A percentile compares a stretch with the other conserved stretches of the same genome.
These are phyloP conservation scores for Casuarina glauca DNA, from an alignment of 306 rosid genomes.

Conservation along the genomic window DNA sequence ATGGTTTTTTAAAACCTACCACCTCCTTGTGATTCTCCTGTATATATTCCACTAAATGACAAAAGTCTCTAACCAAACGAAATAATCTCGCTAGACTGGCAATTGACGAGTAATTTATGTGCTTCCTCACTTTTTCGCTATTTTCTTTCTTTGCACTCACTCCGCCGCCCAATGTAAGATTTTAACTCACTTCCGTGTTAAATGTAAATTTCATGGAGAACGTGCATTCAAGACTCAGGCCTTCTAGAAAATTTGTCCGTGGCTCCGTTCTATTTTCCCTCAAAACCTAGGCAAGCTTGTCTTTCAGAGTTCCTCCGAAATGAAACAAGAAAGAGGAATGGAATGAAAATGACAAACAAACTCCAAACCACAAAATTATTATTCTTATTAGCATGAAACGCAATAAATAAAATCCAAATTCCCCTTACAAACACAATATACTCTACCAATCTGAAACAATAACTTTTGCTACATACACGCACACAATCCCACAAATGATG, in stretches of 20 bases:
- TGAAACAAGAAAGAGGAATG: too few relatives aligned
- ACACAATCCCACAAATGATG: slow-evolving; percentile 37
- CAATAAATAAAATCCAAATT: slow-evolving; percentile 10
- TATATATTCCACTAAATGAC: slow-evolving; percentile 16
- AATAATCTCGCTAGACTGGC: background rate
- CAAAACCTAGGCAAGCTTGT: too few relatives aligned
- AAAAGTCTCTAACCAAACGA: background rate
- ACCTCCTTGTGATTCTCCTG: slow-evolving; percentile 10
- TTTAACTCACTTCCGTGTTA: too few relatives aligned
- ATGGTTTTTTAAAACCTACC: slow-evolving; percentile 27
- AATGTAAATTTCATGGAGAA: too few relatives aligned
- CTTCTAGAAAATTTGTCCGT: too few relatives aligned
- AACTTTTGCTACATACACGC: slow-evolving; percentile 16
- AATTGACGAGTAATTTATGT: background rate
- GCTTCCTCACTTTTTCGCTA: too few relatives aligned
- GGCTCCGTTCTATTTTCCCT: too few relatives aligned
- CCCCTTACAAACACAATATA: slow-evolving; percentile 14
- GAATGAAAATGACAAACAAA: too few relatives aligned
- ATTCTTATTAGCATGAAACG: background rate
- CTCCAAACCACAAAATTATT: background rate
- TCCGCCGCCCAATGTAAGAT: too few relatives aligned
- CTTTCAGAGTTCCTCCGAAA: too few relatives aligned
- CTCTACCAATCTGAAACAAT: slow-evolving; percentile 7
- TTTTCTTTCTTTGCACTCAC: too few relatives aligned
- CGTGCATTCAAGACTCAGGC: too few relatives aligned